A percentile compares a stretch with the other conserved stretches of the same genome.
These are phyloP conservation scores for Avena sativa DNA, from an alignment of 176 grass and related monocot species.

Conservation along the genomic window DNA sequence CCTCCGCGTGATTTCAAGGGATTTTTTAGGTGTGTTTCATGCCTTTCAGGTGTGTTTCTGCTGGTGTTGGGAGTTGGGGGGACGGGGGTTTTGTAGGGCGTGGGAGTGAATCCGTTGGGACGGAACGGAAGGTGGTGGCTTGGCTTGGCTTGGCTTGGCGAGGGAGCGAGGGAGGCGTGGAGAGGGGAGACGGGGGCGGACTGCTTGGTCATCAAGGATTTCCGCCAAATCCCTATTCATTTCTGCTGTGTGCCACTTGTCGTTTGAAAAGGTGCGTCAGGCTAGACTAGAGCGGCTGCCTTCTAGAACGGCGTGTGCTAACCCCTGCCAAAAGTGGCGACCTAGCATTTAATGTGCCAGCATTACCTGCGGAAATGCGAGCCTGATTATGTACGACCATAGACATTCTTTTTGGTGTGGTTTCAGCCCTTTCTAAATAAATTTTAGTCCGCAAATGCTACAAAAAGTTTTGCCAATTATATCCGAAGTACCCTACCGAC, in stretches of 20 bases:
- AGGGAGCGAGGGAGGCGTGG: background rate
- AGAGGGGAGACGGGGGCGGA: background rate
- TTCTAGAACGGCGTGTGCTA: background rate
- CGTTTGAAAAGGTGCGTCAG: background rate
- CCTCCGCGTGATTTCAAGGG: background rate
- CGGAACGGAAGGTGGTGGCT: background rate
- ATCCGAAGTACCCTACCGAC: no score
- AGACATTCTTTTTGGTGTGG: no score
- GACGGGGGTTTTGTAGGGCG: slow-evolving; percentile 1
- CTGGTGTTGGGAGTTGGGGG: background rate
- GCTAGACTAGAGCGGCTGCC: background rate
- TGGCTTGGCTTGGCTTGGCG: no score
- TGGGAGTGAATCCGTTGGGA: background rate
- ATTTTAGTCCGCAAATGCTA: no score
- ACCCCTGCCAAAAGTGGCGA: background rate
- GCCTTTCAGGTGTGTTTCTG: background rate
- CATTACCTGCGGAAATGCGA: background rate
- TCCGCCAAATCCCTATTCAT: background rate
- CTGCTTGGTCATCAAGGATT: background rate
- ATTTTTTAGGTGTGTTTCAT: background rate
- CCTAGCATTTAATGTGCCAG: background rate
- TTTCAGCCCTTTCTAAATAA: no score
- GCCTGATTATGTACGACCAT: background rate
- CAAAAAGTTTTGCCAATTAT: no score
- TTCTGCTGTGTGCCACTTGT: background rate